Evolutionary conservation across 305 asterid species (phyloP), one percentile per base, ranked within the genome.

Genomic region (Fraxinus dipetala): DNA sequence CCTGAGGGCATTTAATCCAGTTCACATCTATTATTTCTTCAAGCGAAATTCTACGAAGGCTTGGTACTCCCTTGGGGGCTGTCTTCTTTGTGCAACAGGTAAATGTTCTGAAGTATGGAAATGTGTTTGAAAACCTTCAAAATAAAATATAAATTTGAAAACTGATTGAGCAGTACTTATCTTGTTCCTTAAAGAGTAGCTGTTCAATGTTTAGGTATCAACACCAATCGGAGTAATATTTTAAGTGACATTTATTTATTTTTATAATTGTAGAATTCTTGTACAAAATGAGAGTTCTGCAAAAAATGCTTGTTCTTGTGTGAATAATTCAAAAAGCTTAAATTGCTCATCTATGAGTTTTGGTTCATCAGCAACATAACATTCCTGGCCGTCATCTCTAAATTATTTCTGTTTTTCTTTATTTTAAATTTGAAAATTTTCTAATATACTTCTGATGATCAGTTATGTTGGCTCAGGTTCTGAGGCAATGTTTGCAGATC

Each of bases 401-500:
- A 75, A 30, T 73, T 82, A 63, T 78, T 32, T 24, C 9, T 40
- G 73, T 70, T 67, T 80, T 20, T 84, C 40, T 83, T 54, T 76
- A 13, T 36, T 32, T 20, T 77, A 79, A 83, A 51, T 8, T 26
- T 7, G 35, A 24, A 59, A 69, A 77, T 89, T 72, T 70, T 86
- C 85, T 70, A 83, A 74, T 84, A 78, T 77, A 82, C 77, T 79
- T 80, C 91, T 92, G 91, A 88, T 81, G 81, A 78, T 90, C 86
- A 86, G 89, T 85, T 84, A 86, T 69, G 61, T 72, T 86, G 83
- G 80, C 89, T 86, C 94, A 96, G 99, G 99, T 90, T 96, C 99
- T 54, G 99, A 96, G 91, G 99, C 99, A 83, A 96, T 96, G 98
- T 96, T 96, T 91, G 99, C 99, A 70, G 99, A 96, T 87, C 98